Percentiles rank a stretch among this genome's conserved stretches.
Conservation (phyloP, 495 filamentous ascomycete species). For the Evansstolkia leycettana region DNA sequence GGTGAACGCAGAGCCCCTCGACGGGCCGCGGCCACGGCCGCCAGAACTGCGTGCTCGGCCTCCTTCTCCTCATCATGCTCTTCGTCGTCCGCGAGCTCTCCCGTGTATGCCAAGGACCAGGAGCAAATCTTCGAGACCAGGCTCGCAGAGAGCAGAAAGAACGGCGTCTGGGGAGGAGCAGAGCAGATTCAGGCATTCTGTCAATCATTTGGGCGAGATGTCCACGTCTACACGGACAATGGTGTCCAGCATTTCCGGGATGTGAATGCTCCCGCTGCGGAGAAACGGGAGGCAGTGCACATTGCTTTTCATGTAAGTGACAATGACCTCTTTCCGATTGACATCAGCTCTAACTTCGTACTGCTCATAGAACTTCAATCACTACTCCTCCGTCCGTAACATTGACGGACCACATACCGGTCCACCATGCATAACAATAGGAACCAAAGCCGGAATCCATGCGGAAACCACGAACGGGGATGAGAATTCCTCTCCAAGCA, state of each 20-base stretch:
- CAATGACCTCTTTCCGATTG: too few species aligned
- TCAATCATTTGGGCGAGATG: constrained; percentile 45
- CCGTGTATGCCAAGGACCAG: constrained; percentile 42
- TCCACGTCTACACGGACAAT: constrained; percentile 49
- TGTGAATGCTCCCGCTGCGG: constrained; percentile 31
- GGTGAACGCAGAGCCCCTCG: constrained; percentile 52
- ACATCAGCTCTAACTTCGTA: background rate
- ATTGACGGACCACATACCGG: constrained; percentile 48
- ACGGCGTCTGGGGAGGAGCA: constrained; percentile 59
- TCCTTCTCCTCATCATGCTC: constrained; percentile 15
- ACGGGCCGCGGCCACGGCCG: constrained; percentile 36
- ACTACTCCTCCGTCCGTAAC: constrained; percentile 64
- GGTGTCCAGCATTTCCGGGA: constrained; percentile 32
- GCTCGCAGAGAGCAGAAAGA: constrained; percentile 46
- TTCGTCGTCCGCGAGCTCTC: constrained; percentile 16
- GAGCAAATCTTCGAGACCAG: constrained; percentile 51
- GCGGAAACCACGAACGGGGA: constrained; percentile 10
- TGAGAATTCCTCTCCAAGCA: constrained; percentile 1
- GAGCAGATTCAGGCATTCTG: constrained; percentile 62
- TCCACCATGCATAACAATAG: constrained; percentile 28
- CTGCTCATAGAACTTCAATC: constrained; percentile 45
- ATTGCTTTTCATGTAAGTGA: constrained; percentile 62
- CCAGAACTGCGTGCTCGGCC: constrained; percentile 12
- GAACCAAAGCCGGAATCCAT: background rate
- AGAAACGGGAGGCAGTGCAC: constrained; percentile 35